Conservation (phyloP, 495 filamentous ascomycete genomes). For the Bacidia gigantensis region DNA sequence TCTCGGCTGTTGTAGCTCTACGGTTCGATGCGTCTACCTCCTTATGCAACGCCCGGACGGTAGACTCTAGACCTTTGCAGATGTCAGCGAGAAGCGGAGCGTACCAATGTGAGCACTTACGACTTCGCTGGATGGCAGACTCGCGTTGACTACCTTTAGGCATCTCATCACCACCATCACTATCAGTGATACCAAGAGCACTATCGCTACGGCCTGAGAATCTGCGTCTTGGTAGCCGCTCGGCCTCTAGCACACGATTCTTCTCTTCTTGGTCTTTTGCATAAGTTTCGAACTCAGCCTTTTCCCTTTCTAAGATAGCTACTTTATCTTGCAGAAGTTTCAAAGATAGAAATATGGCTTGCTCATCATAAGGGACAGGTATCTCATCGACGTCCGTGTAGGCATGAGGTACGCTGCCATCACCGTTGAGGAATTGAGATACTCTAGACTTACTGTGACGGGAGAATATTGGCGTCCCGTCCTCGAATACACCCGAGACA, state of each 20-base stretch:
- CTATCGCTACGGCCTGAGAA: slow-evolving; percentile 28
- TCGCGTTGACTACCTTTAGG: slow-evolving; percentile 23
- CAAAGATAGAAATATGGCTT: slow-evolving; percentile 53
- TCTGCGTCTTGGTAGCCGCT: slow-evolving; percentile 32
- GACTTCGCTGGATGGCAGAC: slow-evolving; percentile 36
- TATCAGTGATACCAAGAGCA: slow-evolving; percentile 25
- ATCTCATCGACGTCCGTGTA: slow-evolving; percentile 32
- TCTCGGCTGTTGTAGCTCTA: slow-evolving; percentile 45
- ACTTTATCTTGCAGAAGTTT: slow-evolving; percentile 55
- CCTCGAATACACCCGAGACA: slow-evolving; percentile 52
- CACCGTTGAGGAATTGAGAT: slow-evolving; percentile 37
- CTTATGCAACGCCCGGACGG: slow-evolving; percentile 40
- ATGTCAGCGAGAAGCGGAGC: slow-evolving; percentile 2
- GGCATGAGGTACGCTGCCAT: slow-evolving; percentile 20
- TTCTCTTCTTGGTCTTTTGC: slow-evolving; percentile 43
- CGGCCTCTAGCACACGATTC: slow-evolving; percentile 38
- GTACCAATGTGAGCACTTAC: slow-evolving; percentile 27
- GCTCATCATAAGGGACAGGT: slow-evolving; percentile 55
- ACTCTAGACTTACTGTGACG: slow-evolving; percentile 34
- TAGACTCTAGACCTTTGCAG: slow-evolving; percentile 40
- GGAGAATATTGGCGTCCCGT: slow-evolving; percentile 50
- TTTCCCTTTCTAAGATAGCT: slow-evolving; percentile 43
- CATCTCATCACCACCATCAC: slow-evolving; percentile 26
- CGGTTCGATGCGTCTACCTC: slow-evolving; percentile 45
- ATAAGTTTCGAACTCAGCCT: slow-evolving; percentile 41